Evolutionary conservation across 176 grass and related monocot species (phyloP).

Genomic region (Cocos nucifera): DNA sequence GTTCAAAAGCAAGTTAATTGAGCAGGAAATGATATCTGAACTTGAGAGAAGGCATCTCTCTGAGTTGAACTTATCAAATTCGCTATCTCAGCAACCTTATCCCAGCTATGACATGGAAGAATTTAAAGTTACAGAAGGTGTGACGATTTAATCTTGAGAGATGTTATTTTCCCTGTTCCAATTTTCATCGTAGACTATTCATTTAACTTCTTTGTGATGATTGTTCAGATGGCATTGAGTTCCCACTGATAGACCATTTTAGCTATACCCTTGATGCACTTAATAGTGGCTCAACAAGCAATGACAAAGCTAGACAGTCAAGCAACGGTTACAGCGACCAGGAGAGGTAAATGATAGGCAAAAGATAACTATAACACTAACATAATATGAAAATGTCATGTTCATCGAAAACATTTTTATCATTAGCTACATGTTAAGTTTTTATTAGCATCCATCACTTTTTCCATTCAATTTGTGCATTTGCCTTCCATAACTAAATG

Average conservation of each 20-base stretch:
- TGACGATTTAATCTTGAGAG: not conserved
- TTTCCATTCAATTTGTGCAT: too few relatives aligned
- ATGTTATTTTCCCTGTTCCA: not conserved
- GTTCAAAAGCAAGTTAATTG: slow-evolving; percentile 1
- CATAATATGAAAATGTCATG: too few relatives aligned
- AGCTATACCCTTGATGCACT: not conserved
- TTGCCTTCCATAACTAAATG: too few relatives aligned
- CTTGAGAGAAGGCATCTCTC: slow-evolving; percentile 6
- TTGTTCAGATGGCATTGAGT: not conserved
- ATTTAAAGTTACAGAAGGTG: not conserved
- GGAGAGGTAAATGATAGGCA: too few relatives aligned
- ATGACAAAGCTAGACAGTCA: not conserved
- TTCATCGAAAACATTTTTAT: too few relatives aligned
- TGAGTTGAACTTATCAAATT: slow-evolving; percentile 8
- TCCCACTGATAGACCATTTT: not conserved
- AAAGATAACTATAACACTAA: too few relatives aligned
- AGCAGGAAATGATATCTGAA: not conserved
- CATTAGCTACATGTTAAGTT: too few relatives aligned
- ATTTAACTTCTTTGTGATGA: too few relatives aligned
- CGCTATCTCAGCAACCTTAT: not conserved
- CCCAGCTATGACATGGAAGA: not conserved
- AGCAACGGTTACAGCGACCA: not conserved
- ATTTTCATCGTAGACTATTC: too few relatives aligned
- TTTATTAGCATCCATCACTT: too few relatives aligned
- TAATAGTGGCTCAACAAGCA: not conserved